A percentile compares a stretch with the other conserved stretches of the same genome.
Conservation (phyloP, 208 protist species). For the Leishmania gerbilli region DNA sequence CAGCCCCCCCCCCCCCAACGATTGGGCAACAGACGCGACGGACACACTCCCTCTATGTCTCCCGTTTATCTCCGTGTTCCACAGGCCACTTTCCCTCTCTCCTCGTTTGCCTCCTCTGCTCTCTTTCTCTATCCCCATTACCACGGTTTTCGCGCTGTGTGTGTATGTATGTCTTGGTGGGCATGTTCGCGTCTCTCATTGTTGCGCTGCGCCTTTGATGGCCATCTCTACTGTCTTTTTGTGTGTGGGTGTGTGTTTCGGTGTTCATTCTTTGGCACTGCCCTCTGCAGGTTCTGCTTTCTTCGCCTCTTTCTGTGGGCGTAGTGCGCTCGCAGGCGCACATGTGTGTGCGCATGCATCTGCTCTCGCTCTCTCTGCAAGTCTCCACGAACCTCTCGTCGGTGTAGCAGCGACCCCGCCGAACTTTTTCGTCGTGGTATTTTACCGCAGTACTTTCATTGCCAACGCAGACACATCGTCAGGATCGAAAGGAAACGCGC, state of each 20-base stretch:
- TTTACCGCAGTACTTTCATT: background rate
- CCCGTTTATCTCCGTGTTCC: background rate
- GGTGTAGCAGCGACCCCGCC: background rate
- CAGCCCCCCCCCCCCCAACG: background rate
- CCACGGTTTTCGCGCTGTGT: background rate
- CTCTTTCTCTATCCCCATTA: background rate
- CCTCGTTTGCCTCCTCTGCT: background rate
- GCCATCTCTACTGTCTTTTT: background rate
- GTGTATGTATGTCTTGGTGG: background rate
- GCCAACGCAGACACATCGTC: background rate
- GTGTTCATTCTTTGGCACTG: background rate
- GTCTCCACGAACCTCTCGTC: background rate
- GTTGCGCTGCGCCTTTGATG: background rate
- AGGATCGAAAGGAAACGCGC: background rate
- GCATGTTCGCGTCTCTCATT: background rate
- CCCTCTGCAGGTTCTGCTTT: background rate
- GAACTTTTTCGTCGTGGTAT: background rate
- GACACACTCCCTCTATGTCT: background rate
- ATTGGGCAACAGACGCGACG: background rate
- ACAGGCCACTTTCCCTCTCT: background rate
- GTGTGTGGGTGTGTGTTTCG: too few species aligned
- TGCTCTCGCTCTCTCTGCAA: background rate
- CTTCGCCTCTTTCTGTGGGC: background rate
- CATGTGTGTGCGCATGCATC: background rate
- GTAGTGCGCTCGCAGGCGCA: background rate